Evolutionary conservation across 345 rosid species (phyloP).

Genomic region (Salix caprea): DNA sequence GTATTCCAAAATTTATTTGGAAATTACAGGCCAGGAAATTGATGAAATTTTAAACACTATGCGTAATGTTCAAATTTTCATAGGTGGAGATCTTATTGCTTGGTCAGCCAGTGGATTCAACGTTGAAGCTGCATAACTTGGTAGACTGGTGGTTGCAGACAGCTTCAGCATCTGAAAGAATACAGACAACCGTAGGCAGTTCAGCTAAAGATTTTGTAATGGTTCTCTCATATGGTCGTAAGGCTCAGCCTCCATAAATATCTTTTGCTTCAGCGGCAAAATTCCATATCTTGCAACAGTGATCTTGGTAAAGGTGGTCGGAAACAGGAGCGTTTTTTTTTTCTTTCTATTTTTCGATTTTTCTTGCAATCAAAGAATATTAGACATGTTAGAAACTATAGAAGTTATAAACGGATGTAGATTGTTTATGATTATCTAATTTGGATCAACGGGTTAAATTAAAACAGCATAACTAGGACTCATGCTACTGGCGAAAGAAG

Average conservation of each 20-base stretch:
- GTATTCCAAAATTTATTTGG: not conserved
- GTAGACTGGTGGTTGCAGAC: slow-evolving; percentile 44
- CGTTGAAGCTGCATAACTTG: slow-evolving; percentile 27
- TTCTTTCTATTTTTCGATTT: not conserved
- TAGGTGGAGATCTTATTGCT: slow-evolving; percentile 50
- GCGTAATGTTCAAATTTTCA: not conserved
- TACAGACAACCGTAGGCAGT: slow-evolving; percentile 33
- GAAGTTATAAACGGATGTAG: not conserved
- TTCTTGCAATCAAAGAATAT: not conserved
- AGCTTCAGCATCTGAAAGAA: slow-evolving; percentile 25
- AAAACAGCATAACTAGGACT: not conserved
- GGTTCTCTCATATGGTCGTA: slow-evolving; percentile 45
- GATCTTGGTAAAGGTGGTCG: not conserved
- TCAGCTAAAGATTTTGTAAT: slow-evolving; percentile 45
- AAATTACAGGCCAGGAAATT: not conserved
- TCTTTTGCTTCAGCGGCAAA: not conserved
- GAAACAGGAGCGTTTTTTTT: not conserved
- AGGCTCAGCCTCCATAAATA: slow-evolving; percentile 20
- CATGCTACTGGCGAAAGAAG: not conserved
- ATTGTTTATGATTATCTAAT: not conserved
- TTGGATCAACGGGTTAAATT: not conserved
- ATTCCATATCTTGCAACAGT: not conserved
- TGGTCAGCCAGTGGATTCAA: slow-evolving; percentile 36
- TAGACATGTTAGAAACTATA: not conserved
- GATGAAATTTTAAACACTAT: not conserved